Conservation (phyloP, 1,284 basidiomycete species). For the Fomitopsis palustris region DNA sequence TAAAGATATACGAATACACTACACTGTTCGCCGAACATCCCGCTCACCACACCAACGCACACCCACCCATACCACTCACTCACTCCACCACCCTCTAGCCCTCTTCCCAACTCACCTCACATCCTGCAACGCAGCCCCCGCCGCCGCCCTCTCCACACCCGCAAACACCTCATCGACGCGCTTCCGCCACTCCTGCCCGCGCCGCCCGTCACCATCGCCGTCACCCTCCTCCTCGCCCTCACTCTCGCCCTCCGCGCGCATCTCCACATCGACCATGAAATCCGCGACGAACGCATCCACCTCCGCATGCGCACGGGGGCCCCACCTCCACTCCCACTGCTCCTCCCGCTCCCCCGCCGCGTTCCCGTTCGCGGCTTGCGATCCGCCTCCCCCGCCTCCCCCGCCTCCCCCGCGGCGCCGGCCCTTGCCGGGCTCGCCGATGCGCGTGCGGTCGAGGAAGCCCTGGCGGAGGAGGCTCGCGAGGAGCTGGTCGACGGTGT, state of each 20-base stretch:
- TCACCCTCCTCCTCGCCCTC: slow-evolving; percentile 43
- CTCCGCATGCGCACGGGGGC: slow-evolving; percentile 66
- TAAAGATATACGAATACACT: too few relatives aligned
- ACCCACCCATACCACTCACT: too few relatives aligned
- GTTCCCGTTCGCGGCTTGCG: background rate
- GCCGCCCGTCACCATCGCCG: slow-evolving; percentile 22
- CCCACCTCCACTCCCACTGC: slow-evolving; percentile 77
- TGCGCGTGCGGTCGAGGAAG: slow-evolving; percentile 57
- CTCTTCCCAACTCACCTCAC: slow-evolving; percentile 21
- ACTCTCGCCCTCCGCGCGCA: slow-evolving; percentile 30
- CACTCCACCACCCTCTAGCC: too few relatives aligned
- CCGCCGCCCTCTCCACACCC: slow-evolving; percentile 62
- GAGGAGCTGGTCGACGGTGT: slow-evolving; percentile 58
- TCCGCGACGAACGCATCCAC: slow-evolving; percentile 68
- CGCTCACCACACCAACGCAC: too few relatives aligned
- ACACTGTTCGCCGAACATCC: too few relatives aligned
- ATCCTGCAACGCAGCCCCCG: slow-evolving; percentile 46
- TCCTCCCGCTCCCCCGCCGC: slow-evolving; percentile 34
- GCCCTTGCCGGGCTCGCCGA: slow-evolving; percentile 40
- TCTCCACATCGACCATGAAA: slow-evolving; percentile 57
- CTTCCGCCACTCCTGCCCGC: slow-evolving; percentile 35
- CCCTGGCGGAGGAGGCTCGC: slow-evolving; percentile 55
- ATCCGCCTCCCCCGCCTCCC: slow-evolving; percentile 39
- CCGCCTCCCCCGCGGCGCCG: too few relatives aligned
- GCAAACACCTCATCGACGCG: slow-evolving; percentile 43